Percentiles rank a stretch among this genome's conserved stretches.
phyloP scores from a whole-genome alignment of 352 stramenopile genomes.

The Pythium rishiriense region DNA sequence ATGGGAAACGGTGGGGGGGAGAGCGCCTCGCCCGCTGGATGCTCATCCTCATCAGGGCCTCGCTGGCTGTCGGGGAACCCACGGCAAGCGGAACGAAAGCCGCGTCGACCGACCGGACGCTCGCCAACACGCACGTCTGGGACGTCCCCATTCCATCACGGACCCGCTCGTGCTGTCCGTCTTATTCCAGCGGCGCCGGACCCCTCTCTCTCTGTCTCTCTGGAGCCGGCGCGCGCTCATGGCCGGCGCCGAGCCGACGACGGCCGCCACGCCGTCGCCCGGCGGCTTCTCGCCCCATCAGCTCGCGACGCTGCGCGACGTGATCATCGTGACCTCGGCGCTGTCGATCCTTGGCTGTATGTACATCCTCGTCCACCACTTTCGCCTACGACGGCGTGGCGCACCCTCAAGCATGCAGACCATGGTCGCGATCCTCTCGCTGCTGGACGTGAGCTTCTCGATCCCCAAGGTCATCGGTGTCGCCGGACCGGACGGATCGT shows the following conservation, averaged over 20 bases:
- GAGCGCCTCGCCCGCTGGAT: background rate
- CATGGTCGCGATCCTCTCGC: constrained; percentile 73
- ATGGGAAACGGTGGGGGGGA: background rate
- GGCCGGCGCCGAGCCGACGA: background rate
- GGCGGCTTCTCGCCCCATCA: constrained; percentile 17
- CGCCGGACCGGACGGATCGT: constrained; percentile 23
- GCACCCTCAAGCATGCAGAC: constrained; percentile 55
- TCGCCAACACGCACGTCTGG: background rate
- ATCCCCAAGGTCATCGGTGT: constrained; percentile 56
- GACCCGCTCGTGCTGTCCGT: background rate
- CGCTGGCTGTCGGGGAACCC: background rate
- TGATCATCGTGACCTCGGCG: constrained; percentile 21
- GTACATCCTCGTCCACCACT: constrained; percentile 31
- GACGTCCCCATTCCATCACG: background rate
- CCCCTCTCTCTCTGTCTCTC: background rate
- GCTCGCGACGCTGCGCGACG: constrained; percentile 23
- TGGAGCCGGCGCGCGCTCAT: background rate
- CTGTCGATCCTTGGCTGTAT: constrained; percentile 27
- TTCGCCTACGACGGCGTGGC: constrained; percentile 22
- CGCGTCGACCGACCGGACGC: background rate
- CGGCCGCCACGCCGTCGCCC: background rate
- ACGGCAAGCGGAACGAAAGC: no score
- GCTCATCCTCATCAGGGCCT: constrained; percentile 9
- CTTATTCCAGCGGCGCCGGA: background rate
- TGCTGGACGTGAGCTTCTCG: constrained; percentile 52